Conservation (phyloP, 2,329 filamentous ascomycete species). For the Penicillium sp. region DNA sequence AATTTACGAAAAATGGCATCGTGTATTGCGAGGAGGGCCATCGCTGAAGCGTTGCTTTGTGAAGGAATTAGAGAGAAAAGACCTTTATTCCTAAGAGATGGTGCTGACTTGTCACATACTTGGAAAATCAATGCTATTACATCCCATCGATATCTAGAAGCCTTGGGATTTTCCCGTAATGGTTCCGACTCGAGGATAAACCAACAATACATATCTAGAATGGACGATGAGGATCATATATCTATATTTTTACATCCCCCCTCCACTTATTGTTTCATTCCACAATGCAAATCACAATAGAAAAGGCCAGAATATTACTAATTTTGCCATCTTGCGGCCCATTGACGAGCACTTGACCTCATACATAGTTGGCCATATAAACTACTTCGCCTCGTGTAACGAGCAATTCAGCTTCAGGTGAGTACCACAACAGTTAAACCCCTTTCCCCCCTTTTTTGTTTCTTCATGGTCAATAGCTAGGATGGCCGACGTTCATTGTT, state of each 20-base stretch:
- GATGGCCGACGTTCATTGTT: neutral
- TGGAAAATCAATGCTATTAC: neutral
- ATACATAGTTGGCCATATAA: neutral
- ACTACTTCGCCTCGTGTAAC: neutral
- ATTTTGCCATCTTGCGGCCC: neutral
- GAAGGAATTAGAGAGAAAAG: neutral
- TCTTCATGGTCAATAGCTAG: neutral
- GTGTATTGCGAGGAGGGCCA: conserved; percentile 9
- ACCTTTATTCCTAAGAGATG: neutral
- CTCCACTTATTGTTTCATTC: neutral
- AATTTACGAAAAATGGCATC: conserved; percentile 5
- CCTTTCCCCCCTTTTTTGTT: neutral
- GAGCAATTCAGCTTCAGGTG: neutral
- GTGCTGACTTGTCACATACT: neutral
- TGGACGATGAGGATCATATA: neutral
- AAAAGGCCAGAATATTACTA: neutral
- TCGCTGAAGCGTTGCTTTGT: conserved; percentile 10
- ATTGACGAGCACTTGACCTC: neutral
- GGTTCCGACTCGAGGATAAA: neutral
- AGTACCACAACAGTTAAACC: too few relatives aligned
- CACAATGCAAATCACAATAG: neutral
- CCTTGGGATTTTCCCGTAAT: neutral
- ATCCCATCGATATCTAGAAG: neutral
- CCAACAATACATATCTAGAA: neutral
- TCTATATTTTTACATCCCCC: neutral